These are phyloP conservation scores for Mycena belliarum DNA, from an alignment of 768 basidiomycete species.

Conservation along the genomic window DNA sequence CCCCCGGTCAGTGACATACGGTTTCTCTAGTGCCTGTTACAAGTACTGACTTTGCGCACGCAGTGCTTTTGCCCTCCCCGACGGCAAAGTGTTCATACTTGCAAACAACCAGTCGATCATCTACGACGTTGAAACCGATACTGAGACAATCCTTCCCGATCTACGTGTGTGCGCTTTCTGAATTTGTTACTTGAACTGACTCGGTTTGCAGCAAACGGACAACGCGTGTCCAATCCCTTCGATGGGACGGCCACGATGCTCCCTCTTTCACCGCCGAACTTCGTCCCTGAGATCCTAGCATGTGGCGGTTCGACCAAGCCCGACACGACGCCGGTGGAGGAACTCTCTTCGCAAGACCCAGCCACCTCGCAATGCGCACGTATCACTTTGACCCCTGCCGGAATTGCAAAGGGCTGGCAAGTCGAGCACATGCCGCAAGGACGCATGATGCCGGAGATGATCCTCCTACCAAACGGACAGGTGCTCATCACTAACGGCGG, in stretches of 20 bases:
- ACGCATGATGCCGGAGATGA: slow-evolving; percentile 59
- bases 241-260: slow-evolving; percentile 52
- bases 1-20: slow-evolving; percentile 41
- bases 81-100: slow-evolving; percentile 47
- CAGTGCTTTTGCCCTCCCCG: slow-evolving; percentile 45
- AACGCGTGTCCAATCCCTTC: slow-evolving; percentile 54
- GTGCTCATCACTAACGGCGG: slow-evolving; percentile 56
- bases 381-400: slow-evolving; percentile 55
- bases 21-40: too few species aligned
- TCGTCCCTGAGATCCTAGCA: slow-evolving; percentile 38
- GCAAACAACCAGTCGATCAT: slow-evolving; percentile 39
- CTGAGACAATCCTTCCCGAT: slow-evolving; percentile 7
- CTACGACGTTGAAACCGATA: slow-evolving; percentile 30
- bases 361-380: slow-evolving; percentile 38
- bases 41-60: slow-evolving; percentile 43
- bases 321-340: slow-evolving; percentile 36
- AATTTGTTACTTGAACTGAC: too few species aligned
- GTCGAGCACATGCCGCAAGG: slow-evolving; percentile 53
- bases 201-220: too few species aligned
- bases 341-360: slow-evolving; percentile 55
- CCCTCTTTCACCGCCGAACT: slow-evolving; percentile 27
- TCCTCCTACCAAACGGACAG: slow-evolving; percentile 54
- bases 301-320: slow-evolving; percentile 32
- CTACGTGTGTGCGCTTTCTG: too few species aligned
- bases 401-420: slow-evolving; percentile 39